phyloP scores from a whole-genome alignment of 2,329 filamentous ascomycete species.

The Amauroascus niger region DNA sequence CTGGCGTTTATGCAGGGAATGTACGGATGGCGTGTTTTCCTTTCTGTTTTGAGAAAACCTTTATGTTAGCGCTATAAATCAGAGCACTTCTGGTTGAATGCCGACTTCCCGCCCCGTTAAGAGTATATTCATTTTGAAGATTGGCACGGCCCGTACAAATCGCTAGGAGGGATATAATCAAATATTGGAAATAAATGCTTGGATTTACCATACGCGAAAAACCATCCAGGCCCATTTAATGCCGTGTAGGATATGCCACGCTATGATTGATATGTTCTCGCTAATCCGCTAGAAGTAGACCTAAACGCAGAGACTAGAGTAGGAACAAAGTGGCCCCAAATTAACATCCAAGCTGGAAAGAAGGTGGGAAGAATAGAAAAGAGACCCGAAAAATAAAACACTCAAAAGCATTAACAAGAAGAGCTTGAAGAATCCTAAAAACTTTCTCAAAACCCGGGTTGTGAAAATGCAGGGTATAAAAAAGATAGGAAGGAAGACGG shows the following conservation, averaged over 20 bases:
- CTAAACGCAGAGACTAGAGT: not conserved
- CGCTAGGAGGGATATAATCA: not conserved
- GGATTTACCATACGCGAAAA: not conserved
- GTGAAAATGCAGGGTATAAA: not conserved
- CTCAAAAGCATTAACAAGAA: no score
- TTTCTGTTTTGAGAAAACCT: not conserved
- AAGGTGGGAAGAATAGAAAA: not conserved
- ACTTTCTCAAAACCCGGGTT: not conserved
- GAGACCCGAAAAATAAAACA: not conserved
- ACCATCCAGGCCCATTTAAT: not conserved
- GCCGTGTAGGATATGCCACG: constrained; percentile 3
- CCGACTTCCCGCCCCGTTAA: not conserved
- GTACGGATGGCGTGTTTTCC: not conserved
- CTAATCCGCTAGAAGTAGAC: not conserved
- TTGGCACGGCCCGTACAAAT: not conserved
- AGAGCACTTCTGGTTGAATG: not conserved
- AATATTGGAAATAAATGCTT: not conserved
- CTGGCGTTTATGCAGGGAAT: not conserved
- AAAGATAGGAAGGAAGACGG: not conserved
- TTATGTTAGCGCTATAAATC: not conserved
- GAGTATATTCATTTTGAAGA: not conserved
- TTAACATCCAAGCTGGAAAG: not conserved
- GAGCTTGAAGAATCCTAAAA: no score
- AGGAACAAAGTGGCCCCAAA: not conserved
- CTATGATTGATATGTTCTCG: not conserved